Percentiles rank a stretch among this genome's conserved stretches.
phyloP scores from a whole-genome alignment of 176 grass and related monocot species.

The Urochloa ruziziensis region DNA sequence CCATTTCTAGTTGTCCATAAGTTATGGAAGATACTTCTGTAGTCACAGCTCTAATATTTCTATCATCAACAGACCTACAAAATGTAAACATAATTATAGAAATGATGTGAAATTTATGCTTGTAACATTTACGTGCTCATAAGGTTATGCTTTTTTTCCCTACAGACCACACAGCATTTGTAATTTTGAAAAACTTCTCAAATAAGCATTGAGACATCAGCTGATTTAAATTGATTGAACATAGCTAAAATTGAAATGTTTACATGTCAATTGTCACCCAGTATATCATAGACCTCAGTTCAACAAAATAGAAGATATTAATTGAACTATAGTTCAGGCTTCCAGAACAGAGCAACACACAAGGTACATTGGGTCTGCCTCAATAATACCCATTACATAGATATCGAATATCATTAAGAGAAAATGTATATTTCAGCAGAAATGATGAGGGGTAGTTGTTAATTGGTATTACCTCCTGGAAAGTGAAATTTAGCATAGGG shows the following conservation, averaged over 20 bases:
- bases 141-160: background rate
- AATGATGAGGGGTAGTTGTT: background rate
- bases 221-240: background rate
- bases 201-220: background rate
- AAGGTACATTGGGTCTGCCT: background rate
- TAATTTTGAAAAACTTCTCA: background rate
- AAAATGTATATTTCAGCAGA: background rate
- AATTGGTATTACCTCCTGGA: background rate
- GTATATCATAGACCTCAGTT: background rate
- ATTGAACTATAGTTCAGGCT: background rate
- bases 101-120: background rate
- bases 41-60: background rate
- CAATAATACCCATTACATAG: background rate
- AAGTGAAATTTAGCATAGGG: slow-evolving; percentile 17
- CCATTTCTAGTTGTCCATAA: background rate
- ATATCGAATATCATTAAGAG: background rate
- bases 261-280: background rate
- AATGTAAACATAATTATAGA: background rate
- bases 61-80: background rate
- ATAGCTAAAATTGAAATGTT: background rate
- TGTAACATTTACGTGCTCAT: background rate
- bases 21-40: background rate
- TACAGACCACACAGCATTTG: background rate
- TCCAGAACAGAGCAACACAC: background rate
- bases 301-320: background rate